phyloP scores from a whole-genome alignment of 2,329 filamentous ascomycete species.

The Sporothrix sp. region DNA sequence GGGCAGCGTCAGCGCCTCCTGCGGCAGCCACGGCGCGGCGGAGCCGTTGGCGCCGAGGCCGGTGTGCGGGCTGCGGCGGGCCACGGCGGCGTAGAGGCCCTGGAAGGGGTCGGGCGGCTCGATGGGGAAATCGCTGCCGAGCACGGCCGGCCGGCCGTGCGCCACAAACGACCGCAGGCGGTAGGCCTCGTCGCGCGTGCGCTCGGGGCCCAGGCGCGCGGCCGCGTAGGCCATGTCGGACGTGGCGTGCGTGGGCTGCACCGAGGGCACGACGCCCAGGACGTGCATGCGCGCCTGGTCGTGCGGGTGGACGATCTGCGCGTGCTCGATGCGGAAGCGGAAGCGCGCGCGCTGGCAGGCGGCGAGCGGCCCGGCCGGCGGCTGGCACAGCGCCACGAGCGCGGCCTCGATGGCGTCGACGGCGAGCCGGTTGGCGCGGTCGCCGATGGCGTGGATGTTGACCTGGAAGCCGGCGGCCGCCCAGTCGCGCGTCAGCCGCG shows the following conservation, averaged over 20 bases:
- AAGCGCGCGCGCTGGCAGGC: conserved; percentile 18
- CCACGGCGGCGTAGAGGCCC: conserved; percentile 59
- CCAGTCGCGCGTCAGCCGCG: conserved; percentile 46
- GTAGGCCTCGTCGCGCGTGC: conserved; percentile 50
- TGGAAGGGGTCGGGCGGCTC: conserved; percentile 59
- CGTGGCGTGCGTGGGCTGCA: conserved; percentile 64
- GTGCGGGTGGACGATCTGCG: conserved; percentile 57
- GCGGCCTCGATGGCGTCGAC: conserved; percentile 52
- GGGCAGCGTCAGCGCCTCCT: conserved; percentile 48
- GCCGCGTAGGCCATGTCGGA: conserved; percentile 61
- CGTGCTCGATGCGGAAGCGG: conserved; percentile 60
- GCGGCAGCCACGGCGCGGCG: conserved; percentile 47
- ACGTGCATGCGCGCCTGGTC: conserved; percentile 51
- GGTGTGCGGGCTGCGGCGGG: conserved; percentile 49
- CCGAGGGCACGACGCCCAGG: conserved; percentile 55
- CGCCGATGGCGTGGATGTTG: conserved; percentile 64
- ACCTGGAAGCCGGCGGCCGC: conserved; percentile 54
- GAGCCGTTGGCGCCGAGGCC: conserved; percentile 39
- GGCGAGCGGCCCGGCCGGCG: conserved; percentile 28
- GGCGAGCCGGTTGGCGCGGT: conserved; percentile 55
- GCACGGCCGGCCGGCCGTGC: conserved; percentile 28
- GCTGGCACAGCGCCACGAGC: conserved; percentile 43
- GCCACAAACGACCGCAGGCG: conserved; percentile 52
- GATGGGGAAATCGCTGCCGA: conserved; percentile 64
- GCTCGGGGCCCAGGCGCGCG: conserved; percentile 44